Evolutionary conservation across 257 asterid genomes (phyloP).

Genomic region (Solanum medicagineum): DNA sequence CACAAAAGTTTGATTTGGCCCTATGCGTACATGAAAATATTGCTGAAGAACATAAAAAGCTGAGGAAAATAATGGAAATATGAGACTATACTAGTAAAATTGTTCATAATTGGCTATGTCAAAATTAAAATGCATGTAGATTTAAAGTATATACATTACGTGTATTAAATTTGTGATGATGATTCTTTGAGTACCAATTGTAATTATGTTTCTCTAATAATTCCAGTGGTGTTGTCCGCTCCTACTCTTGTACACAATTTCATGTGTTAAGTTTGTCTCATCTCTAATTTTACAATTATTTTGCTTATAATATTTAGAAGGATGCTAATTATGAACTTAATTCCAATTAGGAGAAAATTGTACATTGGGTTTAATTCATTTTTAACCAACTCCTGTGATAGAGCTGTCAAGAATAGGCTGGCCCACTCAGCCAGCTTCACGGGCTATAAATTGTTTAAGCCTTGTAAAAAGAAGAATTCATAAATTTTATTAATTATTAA

Average conservation of each 20-base stretch:
- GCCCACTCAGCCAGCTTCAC: background rate
- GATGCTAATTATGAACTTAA: background rate
- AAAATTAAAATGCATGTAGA: background rate
- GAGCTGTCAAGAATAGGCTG: background rate
- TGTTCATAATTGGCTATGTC: background rate
- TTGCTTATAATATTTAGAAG: background rate
- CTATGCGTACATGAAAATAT: background rate
- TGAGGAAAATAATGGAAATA: background rate
- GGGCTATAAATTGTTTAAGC: background rate
- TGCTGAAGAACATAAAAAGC: background rate
- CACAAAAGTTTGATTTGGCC: slow-evolving; percentile 19
- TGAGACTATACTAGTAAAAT: background rate
- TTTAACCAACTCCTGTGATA: too few relatives aligned
- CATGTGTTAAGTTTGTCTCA: background rate
- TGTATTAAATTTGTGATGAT: background rate
- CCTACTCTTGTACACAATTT: background rate
- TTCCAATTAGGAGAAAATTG: background rate
- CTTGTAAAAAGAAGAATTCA: too few relatives aligned
- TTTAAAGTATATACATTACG: background rate
- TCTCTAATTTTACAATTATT: background rate
- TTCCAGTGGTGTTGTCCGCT: background rate
- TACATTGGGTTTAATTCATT: background rate
- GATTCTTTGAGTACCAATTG: background rate
- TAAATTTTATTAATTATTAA: too few relatives aligned
- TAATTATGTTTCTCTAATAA: background rate